Evolutionary conservation across 139 green algal genomes (phyloP).

Genomic region (Dunaliella primolecta): DNA sequence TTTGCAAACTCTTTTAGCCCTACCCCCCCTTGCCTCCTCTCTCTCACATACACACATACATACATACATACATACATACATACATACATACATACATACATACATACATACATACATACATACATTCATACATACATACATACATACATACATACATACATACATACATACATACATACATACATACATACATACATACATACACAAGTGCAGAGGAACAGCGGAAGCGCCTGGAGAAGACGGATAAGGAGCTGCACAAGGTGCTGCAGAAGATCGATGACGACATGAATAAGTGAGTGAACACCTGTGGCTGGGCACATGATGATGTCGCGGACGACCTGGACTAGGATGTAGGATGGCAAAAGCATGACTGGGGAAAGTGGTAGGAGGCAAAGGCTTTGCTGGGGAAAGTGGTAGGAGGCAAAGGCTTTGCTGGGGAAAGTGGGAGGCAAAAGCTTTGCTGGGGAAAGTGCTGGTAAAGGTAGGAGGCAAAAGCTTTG

Average conservation of each 20-base stretch:
- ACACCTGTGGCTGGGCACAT: no score
- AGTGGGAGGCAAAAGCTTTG: no score
- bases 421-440: no score
- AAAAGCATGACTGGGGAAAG: no score
- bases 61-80: neutral
- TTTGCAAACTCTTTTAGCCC: no score
- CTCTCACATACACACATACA: neutral
- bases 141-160: neutral
- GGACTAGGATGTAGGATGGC: no score
- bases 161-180: neutral
- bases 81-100: neutral
- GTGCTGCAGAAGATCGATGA: slow-evolving; percentile 11
- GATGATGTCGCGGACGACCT: no score
- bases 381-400: no score
- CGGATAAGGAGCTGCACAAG: slow-evolving; percentile 2
- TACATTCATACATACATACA: neutral
- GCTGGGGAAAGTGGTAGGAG: no score
- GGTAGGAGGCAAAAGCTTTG: no score
- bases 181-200: neutral
- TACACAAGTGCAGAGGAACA: neutral
- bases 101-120: neutral
- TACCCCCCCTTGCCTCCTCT: no score
- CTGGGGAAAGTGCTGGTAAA: no score
- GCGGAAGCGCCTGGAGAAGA: neutral
- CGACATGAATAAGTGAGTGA: neutral